Percentiles rank a stretch among this genome's conserved stretches.
These are phyloP conservation scores for Rosa chinensis DNA, from an alignment of 306 rosid genomes.

Conservation along the genomic window DNA sequence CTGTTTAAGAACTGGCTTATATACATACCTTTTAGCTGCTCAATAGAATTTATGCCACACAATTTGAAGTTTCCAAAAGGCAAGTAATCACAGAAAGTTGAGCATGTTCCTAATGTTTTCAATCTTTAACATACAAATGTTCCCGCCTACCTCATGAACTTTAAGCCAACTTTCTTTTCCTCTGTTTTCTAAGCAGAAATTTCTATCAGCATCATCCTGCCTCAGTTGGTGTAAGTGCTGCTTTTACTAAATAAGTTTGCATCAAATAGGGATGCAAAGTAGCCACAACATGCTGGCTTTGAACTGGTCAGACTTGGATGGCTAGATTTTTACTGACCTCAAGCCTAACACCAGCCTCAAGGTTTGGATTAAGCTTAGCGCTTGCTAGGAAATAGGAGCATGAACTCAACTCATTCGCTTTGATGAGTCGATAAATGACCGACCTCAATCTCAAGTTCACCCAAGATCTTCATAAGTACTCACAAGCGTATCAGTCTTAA, in stretches of 20 bases:
- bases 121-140: neutral
- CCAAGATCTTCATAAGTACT: neutral
- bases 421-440: neutral
- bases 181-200: slow-evolving; percentile 12
- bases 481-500: neutral
- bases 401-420: neutral
- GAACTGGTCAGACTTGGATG: neutral
- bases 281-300: neutral
- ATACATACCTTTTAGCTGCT: neutral
- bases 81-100: neutral
- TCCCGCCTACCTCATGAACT: neutral
- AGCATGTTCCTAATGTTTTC: neutral
- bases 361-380: neutral
- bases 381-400: neutral
- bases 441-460: neutral
- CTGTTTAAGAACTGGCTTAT: neutral
- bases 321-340: neutral
- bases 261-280: neutral
- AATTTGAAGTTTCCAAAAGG: neutral
- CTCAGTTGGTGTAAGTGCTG: neutral
- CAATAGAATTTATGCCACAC: neutral
- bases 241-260: neutral
- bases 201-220: neutral
- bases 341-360: slow-evolving; percentile 2
- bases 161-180: neutral